These are phyloP conservation scores for Ganoderma sinense DNA, from an alignment of 1,284 basidiomycete species.

Conservation along the genomic window DNA sequence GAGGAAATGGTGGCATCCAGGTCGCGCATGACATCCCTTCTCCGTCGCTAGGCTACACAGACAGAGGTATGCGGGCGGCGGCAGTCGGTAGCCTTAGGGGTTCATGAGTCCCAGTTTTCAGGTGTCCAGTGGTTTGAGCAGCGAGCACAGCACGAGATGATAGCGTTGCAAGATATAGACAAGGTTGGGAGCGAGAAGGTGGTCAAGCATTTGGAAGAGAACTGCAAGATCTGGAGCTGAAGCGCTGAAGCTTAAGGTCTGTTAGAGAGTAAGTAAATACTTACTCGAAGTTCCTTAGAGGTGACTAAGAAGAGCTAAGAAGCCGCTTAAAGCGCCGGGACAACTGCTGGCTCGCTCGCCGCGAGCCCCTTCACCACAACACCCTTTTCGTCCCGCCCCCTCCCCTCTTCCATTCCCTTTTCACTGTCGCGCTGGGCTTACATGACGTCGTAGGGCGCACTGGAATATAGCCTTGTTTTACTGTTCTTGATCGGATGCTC, in stretches of 20 bases:
- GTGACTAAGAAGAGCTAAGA: no score
- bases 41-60: not conserved
- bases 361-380: not conserved
- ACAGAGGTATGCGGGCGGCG: no score
- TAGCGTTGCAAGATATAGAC: not conserved
- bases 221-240: no score
- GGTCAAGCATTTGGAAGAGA: not conserved
- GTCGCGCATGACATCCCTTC: not conserved
- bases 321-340: not conserved
- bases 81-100: no score
- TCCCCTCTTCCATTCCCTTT: not conserved
- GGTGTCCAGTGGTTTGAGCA: not conserved
- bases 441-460: not conserved
- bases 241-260: no score
- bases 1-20: not conserved
- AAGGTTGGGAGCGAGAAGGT: not conserved
- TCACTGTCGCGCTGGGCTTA: not conserved
- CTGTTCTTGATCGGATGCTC: slow-evolving; percentile 26
- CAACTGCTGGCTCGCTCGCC: not conserved
- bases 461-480: not conserved
- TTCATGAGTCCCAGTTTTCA: not conserved
- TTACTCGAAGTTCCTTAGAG: no score
- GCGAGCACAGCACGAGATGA: not conserved
- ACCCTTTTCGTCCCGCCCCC: not conserved
- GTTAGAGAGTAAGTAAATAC: no score